These are phyloP conservation scores for Rasamsonia emersonii DNA, from an alignment of 2,329 filamentous ascomycete genomes.

Conservation along the genomic window DNA sequence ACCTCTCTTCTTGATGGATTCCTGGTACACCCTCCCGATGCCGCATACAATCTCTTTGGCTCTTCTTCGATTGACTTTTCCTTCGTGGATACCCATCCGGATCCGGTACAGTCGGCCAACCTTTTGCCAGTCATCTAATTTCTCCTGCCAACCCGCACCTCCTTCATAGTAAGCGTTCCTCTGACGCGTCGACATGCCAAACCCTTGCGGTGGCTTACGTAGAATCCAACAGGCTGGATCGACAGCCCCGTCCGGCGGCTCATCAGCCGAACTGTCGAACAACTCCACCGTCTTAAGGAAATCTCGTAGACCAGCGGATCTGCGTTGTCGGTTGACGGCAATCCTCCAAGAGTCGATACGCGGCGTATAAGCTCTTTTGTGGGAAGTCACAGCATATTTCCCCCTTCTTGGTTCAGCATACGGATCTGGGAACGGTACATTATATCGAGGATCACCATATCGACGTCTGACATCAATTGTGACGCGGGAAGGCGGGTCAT, in stretches of 20 bases:
- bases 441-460: conserved; percentile 29
- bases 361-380: conserved; percentile 16
- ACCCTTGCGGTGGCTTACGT: conserved; percentile 31
- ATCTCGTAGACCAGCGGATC: conserved; percentile 19
- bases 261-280: conserved; percentile 28
- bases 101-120: conserved; percentile 27
- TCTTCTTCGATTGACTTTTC: conserved; percentile 26
- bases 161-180: conserved; percentile 32
- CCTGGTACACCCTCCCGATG: conserved; percentile 9
- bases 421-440: conserved; percentile 19
- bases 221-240: conserved; percentile 34
- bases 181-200: conserved; percentile 26
- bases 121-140: conserved; percentile 30
- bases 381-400: conserved; percentile 18
- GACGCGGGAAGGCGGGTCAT: conserved; percentile 30
- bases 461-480: conserved; percentile 20
- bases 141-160: conserved; percentile 32
- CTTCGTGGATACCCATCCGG: conserved; percentile 28
- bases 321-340: conserved; percentile 27
- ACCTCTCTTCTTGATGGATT: conserved; percentile 6
- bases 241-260: conserved; percentile 29
- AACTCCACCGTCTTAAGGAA: conserved; percentile 22
- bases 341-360: conserved; percentile 32
- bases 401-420: conserved; percentile 10
- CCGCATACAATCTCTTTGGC: conserved; percentile 19